Evolutionary conservation across 164 flowering plant species (phyloP).

Genomic region (Dillenia suffruticosa): DNA sequence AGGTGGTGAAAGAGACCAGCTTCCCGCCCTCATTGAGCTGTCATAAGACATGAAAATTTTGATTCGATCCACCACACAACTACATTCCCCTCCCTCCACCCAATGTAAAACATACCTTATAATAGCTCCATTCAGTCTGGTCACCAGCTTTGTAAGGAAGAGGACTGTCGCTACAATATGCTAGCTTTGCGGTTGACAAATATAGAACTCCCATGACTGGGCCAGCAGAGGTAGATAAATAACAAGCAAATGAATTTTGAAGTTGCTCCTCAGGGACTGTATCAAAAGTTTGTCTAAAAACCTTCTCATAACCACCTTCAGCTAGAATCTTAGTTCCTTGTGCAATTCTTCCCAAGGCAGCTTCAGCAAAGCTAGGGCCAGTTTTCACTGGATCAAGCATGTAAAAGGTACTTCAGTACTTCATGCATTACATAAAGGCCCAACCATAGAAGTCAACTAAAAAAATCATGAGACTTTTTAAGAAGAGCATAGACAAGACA

Average conservation of each 20-base stretch:
- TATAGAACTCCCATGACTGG: slow-evolving; percentile 79
- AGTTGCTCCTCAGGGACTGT: slow-evolving; percentile 70
- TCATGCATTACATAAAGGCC: too few species aligned
- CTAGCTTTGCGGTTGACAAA: slow-evolving; percentile 73
- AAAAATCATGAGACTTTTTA: too few species aligned
- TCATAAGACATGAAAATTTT: too few species aligned
- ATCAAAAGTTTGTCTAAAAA: slow-evolving; percentile 70
- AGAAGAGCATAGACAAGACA: too few species aligned
- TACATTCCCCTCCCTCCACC: too few species aligned
- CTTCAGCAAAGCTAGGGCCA: slow-evolving; percentile 74
- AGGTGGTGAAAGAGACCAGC: too few species aligned
- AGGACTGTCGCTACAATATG: slow-evolving; percentile 79
- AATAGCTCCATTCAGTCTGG: slow-evolving; percentile 70
- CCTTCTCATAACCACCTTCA: slow-evolving; percentile 87
- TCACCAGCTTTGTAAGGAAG: slow-evolving; percentile 62
- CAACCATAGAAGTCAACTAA: too few species aligned
- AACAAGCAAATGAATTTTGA: slow-evolving; percentile 63
- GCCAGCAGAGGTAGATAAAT: slow-evolving; percentile 82
- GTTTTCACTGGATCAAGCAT: slow-evolving; percentile 55
- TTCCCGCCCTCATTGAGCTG: too few species aligned
- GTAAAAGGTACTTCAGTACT: not conserved
- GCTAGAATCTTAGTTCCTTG: slow-evolving; percentile 78
- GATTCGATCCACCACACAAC: too few species aligned
- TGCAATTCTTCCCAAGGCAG: slow-evolving; percentile 86
- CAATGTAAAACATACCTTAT: slow-evolving; percentile 40